These are phyloP conservation scores for Fomitopsis pulvina DNA, from an alignment of 768 basidiomycete species.

Conservation along the genomic window DNA sequence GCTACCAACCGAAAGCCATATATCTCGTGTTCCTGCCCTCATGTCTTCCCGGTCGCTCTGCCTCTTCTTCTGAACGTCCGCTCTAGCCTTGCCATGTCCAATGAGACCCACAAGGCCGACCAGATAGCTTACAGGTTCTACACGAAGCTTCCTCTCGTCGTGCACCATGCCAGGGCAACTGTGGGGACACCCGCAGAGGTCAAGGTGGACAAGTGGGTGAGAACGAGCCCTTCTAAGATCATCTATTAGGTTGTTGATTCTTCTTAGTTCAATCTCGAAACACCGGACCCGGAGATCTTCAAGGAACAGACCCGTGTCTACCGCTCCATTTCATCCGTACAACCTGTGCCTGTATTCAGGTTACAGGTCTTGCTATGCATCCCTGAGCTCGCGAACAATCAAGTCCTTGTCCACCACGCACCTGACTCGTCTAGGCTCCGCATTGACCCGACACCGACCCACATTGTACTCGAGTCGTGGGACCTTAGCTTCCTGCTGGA, in stretches of 20 bases:
- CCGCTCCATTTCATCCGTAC: constrained; percentile 47
- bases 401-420: constrained; percentile 63
- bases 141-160: constrained; percentile 72
- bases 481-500: constrained; percentile 38
- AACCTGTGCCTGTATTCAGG: constrained; percentile 48
- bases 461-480: constrained; percentile 73
- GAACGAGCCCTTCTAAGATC: neutral
- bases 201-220: constrained; percentile 79
- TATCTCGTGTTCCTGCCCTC: constrained; percentile 12
- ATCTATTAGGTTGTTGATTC: neutral
- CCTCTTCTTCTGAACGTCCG: constrained; percentile 11
- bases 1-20: constrained; percentile 8
- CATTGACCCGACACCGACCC: constrained; percentile 61
- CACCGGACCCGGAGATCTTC: constrained; percentile 64
- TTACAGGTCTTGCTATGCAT: constrained; percentile 66
- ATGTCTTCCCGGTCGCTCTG: constrained; percentile 19
- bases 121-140: constrained; percentile 83
- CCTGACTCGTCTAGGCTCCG: constrained; percentile 54
- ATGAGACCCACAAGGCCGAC: constrained; percentile 64
- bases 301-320: constrained; percentile 57
- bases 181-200: constrained; percentile 33
- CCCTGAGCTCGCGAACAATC: constrained; percentile 62
- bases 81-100: constrained; percentile 37
- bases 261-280: constrained; percentile 74
- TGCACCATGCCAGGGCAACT: constrained; percentile 69